A percentile compares a stretch with the other conserved stretches of the same genome.
Evolutionary conservation across 768 basidiomycete genomes (phyloP).

Genomic region (Boletus subparvulus): DNA sequence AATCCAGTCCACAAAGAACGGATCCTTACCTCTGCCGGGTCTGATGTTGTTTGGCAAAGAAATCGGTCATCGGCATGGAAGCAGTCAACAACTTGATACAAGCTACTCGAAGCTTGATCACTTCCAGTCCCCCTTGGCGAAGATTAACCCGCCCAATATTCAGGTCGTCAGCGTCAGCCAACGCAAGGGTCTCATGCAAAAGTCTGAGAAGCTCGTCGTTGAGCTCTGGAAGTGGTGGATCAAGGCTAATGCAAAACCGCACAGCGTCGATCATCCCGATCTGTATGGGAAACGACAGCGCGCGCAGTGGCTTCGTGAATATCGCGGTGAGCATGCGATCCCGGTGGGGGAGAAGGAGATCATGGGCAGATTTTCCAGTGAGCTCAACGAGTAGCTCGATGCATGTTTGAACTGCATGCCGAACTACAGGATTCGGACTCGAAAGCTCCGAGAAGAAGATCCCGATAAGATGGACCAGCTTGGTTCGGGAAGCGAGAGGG

Average conservation of each 20-base stretch:
- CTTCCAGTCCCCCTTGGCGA: conserved; percentile 76
- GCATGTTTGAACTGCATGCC: conserved; percentile 79
- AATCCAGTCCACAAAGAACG: neutral
- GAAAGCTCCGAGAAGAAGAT: conserved; percentile 88
- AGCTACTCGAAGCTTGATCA: conserved; percentile 87
- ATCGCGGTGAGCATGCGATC: conserved; percentile 87
- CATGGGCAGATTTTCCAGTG: conserved; percentile 66
- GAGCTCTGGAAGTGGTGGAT: conserved; percentile 86
- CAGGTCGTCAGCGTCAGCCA: conserved; percentile 95
- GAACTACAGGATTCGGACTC: conserved; percentile 81
- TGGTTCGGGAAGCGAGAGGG: conserved; percentile 45
- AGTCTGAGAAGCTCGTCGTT: conserved; percentile 91
- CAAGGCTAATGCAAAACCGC: conserved; percentile 86
- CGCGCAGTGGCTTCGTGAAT: conserved; percentile 94
- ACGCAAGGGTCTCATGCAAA: conserved; percentile 88
- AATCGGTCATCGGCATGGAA: conserved; percentile 92
- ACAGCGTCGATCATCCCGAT: conserved; percentile 98
- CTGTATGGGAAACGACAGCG: conserved; percentile 91
- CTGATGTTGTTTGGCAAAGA: conserved; percentile 80
- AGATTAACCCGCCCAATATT: conserved; percentile 72
- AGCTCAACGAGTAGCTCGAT: conserved; percentile 76
- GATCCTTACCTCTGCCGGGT: conserved; percentile 75
- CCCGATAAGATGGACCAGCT: conserved; percentile 68
- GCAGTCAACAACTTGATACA: conserved; percentile 93
- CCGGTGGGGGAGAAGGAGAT: conserved; percentile 81